Conservation (phyloP, 495 filamentous ascomycete species). For the Aspergillus mulundensis region DNA sequence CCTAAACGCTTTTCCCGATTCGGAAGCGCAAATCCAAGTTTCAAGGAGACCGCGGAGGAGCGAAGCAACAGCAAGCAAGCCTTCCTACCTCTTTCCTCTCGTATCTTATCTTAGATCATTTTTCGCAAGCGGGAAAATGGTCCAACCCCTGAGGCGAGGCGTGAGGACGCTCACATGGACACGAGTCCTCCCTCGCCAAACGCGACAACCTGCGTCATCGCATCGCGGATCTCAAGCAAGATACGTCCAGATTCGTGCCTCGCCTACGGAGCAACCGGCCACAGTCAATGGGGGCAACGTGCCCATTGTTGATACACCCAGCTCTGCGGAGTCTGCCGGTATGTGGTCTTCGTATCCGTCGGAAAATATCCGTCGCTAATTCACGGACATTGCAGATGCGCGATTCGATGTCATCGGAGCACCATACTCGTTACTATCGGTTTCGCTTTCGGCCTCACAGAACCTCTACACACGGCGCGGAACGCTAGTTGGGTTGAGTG, state of each 20-base stretch:
- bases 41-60: conserved; percentile 16
- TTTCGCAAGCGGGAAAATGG: conserved; percentile 24
- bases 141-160: conserved; percentile 37
- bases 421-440: conserved; percentile 87
- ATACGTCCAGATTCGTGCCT: conserved; percentile 43
- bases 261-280: conserved; percentile 34
- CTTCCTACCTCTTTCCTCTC: not conserved
- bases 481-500: conserved; percentile 83
- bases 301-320: conserved; percentile 38
- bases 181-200: conserved; percentile 29
- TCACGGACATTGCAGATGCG: conserved; percentile 59
- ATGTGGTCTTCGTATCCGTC: not conserved
- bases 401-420: conserved; percentile 88
- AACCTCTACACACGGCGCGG: conserved; percentile 87
- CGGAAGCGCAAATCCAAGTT: conserved; percentile 15
- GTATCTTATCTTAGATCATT: not conserved
- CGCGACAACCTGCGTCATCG: conserved; percentile 24
- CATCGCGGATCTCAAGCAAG: conserved; percentile 29
- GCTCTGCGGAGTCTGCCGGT: conserved; percentile 41
- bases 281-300: conserved; percentile 36
- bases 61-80: conserved; percentile 5
- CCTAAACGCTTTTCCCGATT: conserved; percentile 18
- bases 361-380: conserved; percentile 7
- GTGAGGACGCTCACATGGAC: conserved; percentile 38
- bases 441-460: conserved; percentile 87